phyloP scores from a whole-genome alignment of 1,284 basidiomycete species.

The Cryptococcus hybrid region DNA sequence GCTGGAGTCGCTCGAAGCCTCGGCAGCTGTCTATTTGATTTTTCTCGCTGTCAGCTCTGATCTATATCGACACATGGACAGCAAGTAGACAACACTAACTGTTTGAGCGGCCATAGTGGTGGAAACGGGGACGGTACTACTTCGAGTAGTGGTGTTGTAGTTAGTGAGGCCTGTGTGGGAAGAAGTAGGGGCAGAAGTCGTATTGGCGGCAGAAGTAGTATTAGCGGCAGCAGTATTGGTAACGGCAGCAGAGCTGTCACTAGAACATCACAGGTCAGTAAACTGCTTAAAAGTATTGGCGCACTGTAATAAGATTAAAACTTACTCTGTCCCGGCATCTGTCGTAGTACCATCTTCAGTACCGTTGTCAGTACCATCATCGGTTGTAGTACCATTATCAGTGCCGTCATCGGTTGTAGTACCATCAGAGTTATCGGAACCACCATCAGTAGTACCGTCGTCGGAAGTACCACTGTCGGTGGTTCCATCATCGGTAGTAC shows the following conservation, averaged over 20 bases:
- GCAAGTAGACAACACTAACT: slow-evolving; percentile 2
- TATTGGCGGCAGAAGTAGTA: slow-evolving; percentile 3
- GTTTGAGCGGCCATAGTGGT: slow-evolving; percentile 12
- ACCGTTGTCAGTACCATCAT: neutral
- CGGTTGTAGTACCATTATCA: neutral
- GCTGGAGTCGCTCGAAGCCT: neutral
- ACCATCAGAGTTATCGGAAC: neutral
- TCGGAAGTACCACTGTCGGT: slow-evolving; percentile 1
- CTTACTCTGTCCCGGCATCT: neutral
- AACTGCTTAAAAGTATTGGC: neutral
- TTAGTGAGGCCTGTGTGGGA: slow-evolving; percentile 5
- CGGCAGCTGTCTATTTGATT: too few species aligned
- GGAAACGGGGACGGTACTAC: neutral
- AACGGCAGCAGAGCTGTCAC: neutral
- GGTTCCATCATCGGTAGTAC: neutral
- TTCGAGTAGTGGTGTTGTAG: slow-evolving; percentile 16
- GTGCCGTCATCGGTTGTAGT: neutral
- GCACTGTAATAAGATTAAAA: neutral
- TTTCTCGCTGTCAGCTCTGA: neutral
- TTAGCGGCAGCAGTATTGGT: neutral
- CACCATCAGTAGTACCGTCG: neutral
- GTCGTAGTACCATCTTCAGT: neutral
- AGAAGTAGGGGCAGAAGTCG: neutral
- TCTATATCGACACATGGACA: neutral
- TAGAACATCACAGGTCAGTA: neutral